These are phyloP conservation scores for Cercospora zeina DNA, from an alignment of 2,329 filamentous ascomycete genomes.

Conservation along the genomic window DNA sequence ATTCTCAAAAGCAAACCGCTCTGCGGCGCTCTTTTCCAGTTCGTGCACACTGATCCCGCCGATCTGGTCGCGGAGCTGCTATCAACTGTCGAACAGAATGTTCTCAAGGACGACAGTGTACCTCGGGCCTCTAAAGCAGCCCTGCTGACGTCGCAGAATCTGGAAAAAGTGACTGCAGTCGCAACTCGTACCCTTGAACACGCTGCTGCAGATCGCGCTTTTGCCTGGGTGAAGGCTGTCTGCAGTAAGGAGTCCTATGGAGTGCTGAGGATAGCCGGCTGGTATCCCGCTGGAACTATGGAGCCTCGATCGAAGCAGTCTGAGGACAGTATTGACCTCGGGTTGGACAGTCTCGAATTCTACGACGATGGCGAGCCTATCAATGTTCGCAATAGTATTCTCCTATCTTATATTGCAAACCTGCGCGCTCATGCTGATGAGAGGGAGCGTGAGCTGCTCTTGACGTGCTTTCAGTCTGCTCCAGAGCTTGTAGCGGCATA, in stretches of 20 bases:
- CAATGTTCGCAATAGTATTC: constrained; percentile 73
- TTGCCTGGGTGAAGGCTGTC: constrained; percentile 71
- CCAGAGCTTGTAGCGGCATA: constrained; percentile 89
- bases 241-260: constrained; percentile 75
- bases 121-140: constrained; percentile 66
- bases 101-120: constrained; percentile 74
- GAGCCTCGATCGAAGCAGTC: constrained; percentile 41
- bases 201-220: constrained; percentile 66
- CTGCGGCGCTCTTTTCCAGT: constrained; percentile 69
- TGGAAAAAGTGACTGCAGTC: constrained; percentile 53
- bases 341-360: constrained; percentile 68
- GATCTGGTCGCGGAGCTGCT: constrained; percentile 75
- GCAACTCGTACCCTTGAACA: constrained; percentile 56
- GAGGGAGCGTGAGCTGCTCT: constrained; percentile 76
- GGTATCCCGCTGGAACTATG: constrained; percentile 68
- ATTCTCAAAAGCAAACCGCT: constrained; percentile 74
- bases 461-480: constrained; percentile 74
- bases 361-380: constrained; percentile 60
- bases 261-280: constrained; percentile 74
- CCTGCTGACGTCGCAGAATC: constrained; percentile 45
- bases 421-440: constrained; percentile 81
- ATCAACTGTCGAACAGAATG: constrained; percentile 64
- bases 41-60: constrained; percentile 74
- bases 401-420: constrained; percentile 75
- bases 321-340: constrained; percentile 56